Evolutionary conservation across 768 basidiomycete species (phyloP).

Genomic region (Mycena amicta): DNA sequence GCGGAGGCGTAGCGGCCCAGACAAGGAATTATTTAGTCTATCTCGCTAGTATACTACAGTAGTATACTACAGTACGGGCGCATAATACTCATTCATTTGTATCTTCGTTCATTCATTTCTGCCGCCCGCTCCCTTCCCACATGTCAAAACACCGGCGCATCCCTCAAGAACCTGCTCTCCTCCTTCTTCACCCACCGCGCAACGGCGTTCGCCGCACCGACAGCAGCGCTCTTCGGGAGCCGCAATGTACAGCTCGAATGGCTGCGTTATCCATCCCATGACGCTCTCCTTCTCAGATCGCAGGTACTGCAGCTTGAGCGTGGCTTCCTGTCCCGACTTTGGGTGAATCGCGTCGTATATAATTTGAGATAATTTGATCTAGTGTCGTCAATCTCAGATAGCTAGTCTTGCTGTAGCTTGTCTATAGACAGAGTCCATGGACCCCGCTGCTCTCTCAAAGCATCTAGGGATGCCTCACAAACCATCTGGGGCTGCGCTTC

Average conservation of each 20-base stretch:
- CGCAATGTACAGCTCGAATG: constrained; percentile 88
- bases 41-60: no score
- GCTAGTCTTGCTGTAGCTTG: no score
- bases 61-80: no score
- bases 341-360: constrained; percentile 90
- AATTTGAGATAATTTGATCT: constrained; percentile 87
- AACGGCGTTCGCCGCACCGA: constrained; percentile 87
- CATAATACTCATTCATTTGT: no score
- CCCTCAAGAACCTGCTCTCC: constrained; percentile 77
- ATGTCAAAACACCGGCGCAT: constrained; percentile 83
- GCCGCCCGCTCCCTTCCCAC: no score
- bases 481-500: no score
- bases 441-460: no score
- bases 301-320: constrained; percentile 86
- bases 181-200: constrained; percentile 90
- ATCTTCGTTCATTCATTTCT: no score
- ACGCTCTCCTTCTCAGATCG: constrained; percentile 85
- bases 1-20: no score
- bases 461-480: no score
- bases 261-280: constrained; percentile 95
- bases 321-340: constrained; percentile 78
- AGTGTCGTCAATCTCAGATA: constrained; percentile 74
- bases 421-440: no score
- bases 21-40: no score
- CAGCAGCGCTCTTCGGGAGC: constrained; percentile 84